Conservation (phyloP, 306 rosid genomes). For the Gastrolobium villosum region DNA sequence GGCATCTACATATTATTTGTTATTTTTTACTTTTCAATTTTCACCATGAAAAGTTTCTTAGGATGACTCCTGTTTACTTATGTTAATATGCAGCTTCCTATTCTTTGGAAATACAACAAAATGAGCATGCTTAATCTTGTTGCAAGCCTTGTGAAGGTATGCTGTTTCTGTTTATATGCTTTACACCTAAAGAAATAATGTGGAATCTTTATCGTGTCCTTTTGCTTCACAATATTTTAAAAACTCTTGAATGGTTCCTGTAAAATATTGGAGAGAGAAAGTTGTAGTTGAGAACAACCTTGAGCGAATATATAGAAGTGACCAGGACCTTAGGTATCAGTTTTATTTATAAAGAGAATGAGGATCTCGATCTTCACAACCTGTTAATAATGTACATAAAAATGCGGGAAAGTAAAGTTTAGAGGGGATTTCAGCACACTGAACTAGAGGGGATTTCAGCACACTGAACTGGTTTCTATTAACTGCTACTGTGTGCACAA, state of each 20-base stretch:
- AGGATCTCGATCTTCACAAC: not conserved
- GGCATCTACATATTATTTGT: constrained; percentile 21
- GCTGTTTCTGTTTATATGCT: constrained; percentile 35
- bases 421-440: constrained; percentile 3
- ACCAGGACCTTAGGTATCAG: not conserved
- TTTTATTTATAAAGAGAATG: constrained; percentile 13
- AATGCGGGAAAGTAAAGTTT: constrained; percentile 15
- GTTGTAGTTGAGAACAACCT: not conserved
- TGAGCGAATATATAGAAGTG: constrained; percentile 11
- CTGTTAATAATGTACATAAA: not conserved
- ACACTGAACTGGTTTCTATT: constrained; percentile 13
- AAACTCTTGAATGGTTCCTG: constrained; percentile 9
- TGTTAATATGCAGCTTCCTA: constrained; percentile 76
- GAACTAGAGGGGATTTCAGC: constrained; percentile 10
- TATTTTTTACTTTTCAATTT: not conserved
- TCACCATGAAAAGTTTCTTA: constrained; percentile 12
- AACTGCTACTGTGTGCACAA: not conserved
- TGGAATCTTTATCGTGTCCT: constrained; percentile 28
- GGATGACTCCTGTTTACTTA: constrained; percentile 40
- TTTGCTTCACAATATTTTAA: constrained; percentile 11
- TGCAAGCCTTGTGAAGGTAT: constrained; percentile 84
- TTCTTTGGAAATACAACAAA: constrained; percentile 87
- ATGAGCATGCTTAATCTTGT: constrained; percentile 95
- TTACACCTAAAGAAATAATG: constrained; percentile 29
- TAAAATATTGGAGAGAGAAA: not conserved